These are phyloP conservation scores for Solanum peruvianum DNA, from an alignment of 257 asterid genomes.

Conservation along the genomic window DNA sequence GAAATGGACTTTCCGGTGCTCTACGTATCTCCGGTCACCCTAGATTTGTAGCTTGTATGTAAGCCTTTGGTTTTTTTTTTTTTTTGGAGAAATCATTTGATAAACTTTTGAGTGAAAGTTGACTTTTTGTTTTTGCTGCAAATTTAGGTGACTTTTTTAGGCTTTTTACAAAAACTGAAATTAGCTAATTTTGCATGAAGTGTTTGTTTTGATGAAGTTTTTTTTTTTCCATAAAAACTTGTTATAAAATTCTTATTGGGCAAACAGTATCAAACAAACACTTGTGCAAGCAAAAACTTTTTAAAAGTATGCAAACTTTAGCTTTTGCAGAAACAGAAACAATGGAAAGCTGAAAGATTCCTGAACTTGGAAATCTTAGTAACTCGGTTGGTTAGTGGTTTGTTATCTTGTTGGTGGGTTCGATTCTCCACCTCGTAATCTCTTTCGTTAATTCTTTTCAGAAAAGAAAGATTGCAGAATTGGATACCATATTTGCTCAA, in stretches of 20 bases:
- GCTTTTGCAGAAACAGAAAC: background rate
- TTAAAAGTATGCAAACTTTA: background rate
- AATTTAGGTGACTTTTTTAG: background rate
- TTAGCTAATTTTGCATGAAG: background rate
- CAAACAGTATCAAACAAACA: background rate
- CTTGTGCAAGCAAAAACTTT: background rate
- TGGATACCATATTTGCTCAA: background rate
- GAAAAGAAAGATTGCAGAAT: background rate
- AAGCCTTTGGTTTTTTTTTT: background rate
- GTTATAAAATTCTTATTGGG: too few relatives aligned
- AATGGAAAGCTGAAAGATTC: background rate
- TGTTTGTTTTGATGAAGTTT: too few relatives aligned
- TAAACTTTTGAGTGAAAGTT: background rate
- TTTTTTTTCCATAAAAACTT: too few relatives aligned
- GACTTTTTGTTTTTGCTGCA: background rate
- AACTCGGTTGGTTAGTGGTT: background rate
- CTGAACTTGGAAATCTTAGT: background rate
- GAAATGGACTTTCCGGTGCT: background rate
- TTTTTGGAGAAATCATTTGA: background rate
- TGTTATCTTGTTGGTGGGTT: background rate
- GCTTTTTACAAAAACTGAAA: background rate
- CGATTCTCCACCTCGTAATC: background rate
- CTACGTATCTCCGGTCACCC: background rate
- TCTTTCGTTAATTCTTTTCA: background rate
- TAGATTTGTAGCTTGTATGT: background rate